These are phyloP conservation scores for Fusarium pininemorale DNA, from an alignment of 2,329 filamentous ascomycete species.

Conservation along the genomic window DNA sequence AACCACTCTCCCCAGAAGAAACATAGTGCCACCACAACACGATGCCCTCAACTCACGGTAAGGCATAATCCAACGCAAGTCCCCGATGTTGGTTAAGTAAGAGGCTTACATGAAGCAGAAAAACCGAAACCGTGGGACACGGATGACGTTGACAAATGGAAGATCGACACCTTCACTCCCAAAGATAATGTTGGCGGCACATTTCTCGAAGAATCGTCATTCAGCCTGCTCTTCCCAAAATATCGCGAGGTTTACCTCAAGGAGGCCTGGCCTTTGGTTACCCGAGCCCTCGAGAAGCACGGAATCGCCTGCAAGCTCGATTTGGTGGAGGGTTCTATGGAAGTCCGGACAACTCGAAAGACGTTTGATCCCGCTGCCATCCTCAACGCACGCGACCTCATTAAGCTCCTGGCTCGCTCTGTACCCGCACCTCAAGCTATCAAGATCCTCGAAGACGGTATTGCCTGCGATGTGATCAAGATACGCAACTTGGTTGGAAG, in stretches of 20 bases:
- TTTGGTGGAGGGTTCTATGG: slow-evolving; percentile 93
- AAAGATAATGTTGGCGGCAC: slow-evolving; percentile 86
- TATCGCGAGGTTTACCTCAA: slow-evolving; percentile 95
- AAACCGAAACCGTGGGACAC: slow-evolving; percentile 95
- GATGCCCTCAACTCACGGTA: slow-evolving; percentile 85
- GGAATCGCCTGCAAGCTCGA: slow-evolving; percentile 93
- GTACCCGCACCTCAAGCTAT: slow-evolving; percentile 93
- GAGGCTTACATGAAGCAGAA: slow-evolving; percentile 47
- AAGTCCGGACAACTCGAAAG: slow-evolving; percentile 91
- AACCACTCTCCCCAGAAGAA: neutral
- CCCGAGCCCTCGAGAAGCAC: slow-evolving; percentile 83
- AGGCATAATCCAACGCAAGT: neutral
- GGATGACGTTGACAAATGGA: slow-evolving; percentile 95
- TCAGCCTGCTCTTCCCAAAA: slow-evolving; percentile 61
- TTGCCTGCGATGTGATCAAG: slow-evolving; percentile 96
- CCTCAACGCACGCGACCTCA: slow-evolving; percentile 91
- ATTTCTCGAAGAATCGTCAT: slow-evolving; percentile 73
- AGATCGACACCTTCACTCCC: slow-evolving; percentile 85
- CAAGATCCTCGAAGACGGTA: slow-evolving; percentile 91
- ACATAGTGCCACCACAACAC: neutral
- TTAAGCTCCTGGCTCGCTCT: slow-evolving; percentile 89
- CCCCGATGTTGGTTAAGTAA: neutral
- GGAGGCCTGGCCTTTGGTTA: slow-evolving; percentile 92
- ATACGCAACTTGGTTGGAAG: slow-evolving; percentile 89
- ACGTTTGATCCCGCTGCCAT: slow-evolving; percentile 93